These are phyloP conservation scores for Polychaeton citri DNA, from an alignment of 2,329 filamentous ascomycete genomes.

Conservation along the genomic window DNA sequence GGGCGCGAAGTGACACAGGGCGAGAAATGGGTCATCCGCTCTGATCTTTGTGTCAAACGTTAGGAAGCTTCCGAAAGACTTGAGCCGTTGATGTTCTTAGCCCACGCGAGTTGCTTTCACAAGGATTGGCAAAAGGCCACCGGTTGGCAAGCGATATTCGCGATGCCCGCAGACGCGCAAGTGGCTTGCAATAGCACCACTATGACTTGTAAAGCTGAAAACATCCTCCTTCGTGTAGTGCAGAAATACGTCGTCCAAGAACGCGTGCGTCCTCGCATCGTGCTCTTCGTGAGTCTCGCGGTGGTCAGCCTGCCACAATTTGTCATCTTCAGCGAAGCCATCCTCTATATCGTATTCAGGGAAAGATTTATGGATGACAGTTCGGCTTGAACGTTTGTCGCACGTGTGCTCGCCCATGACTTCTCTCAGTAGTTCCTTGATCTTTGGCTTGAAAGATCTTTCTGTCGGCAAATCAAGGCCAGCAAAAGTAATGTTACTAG, in stretches of 20 bases:
- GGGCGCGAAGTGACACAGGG: conserved; percentile 64
- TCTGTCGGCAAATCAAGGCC: conserved; percentile 38
- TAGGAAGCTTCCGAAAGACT: too few species aligned
- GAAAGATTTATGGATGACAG: conserved; percentile 39
- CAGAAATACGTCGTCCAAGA: conserved; percentile 35
- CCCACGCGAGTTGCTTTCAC: conserved; percentile 25
- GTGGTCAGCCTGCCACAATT: conserved; percentile 35
- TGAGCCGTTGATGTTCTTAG: too few species aligned
- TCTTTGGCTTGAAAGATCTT: conserved; percentile 40
- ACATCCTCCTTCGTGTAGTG: conserved; percentile 20
- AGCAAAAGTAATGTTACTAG: conserved; percentile 48
- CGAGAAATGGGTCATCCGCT: conserved; percentile 85
- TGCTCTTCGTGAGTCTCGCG: conserved; percentile 38
- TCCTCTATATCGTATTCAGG: conserved; percentile 45
- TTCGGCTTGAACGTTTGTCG: conserved; percentile 45
- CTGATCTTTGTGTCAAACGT: conserved; percentile 58
- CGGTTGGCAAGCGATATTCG: conserved; percentile 34
- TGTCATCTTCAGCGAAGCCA: conserved; percentile 47
- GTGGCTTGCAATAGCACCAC: conserved; percentile 43
- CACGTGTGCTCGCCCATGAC: conserved; percentile 56
- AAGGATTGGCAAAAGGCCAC: conserved; percentile 38
- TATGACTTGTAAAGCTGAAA: conserved; percentile 45
- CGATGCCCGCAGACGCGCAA: conserved; percentile 33
- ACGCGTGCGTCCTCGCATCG: conserved; percentile 7
- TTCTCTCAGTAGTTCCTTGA: conserved; percentile 54